These are phyloP conservation scores for Diaporthe batatas DNA, from an alignment of 2,329 filamentous ascomycete genomes.

Conservation along the genomic window DNA sequence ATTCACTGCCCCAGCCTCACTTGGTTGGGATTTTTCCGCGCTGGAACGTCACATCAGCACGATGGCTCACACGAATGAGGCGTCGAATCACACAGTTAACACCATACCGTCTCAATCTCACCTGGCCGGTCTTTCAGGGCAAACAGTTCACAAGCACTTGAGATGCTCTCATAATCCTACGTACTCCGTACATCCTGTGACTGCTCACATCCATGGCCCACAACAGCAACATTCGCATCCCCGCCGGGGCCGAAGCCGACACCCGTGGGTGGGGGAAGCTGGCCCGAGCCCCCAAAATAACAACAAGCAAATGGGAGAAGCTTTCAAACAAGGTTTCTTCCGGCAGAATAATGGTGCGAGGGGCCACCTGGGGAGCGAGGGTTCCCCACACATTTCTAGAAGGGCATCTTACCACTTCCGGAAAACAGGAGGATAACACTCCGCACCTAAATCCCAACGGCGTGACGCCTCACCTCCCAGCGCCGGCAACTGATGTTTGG, in stretches of 20 bases:
- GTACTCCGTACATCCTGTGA: neutral
- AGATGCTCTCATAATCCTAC: neutral
- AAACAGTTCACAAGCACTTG: no score
- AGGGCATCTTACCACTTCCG: constrained; percentile 18
- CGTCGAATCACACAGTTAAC: no score
- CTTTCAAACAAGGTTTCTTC: constrained; percentile 20
- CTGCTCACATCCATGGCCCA: no score
- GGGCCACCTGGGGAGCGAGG: neutral
- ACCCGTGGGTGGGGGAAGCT: constrained; percentile 1
- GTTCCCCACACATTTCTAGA: constrained; percentile 32
- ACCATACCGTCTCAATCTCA: no score
- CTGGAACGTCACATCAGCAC: neutral
- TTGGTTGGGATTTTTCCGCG: neutral
- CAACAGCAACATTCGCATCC: neutral
- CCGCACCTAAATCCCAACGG: constrained; percentile 23
- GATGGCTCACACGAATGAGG: neutral
- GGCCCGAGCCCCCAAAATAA: neutral
- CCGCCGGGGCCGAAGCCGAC: constrained; percentile 13
- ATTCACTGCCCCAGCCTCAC: no score
- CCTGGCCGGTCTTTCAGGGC: no score
- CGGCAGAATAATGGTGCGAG: constrained; percentile 23
- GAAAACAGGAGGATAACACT: constrained; percentile 27
- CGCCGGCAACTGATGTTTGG: constrained; percentile 21
- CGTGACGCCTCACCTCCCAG: constrained; percentile 14
- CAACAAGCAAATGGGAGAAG: constrained; percentile 16